Evolutionary conservation across 805 yeast genomes (phyloP).

Genomic region (Spathaspora sp.): DNA sequence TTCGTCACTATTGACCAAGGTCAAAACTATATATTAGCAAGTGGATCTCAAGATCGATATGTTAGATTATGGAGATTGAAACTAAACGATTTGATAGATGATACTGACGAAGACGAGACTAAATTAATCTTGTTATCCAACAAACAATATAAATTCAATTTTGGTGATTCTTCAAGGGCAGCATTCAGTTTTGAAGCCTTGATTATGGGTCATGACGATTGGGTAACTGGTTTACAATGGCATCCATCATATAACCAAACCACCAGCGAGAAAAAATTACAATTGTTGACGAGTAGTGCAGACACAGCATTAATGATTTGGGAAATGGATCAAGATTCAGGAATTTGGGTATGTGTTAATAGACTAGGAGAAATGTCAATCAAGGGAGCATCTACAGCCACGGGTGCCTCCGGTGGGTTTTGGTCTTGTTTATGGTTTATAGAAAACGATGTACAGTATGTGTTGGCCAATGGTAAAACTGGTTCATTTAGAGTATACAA

Average conservation of each 20-base stretch:
- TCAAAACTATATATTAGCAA: conserved; percentile 66
- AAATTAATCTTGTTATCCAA: conserved; percentile 60
- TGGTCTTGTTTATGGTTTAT: conserved; percentile 69
- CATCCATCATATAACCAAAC: conserved; percentile 40
- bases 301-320: conserved; percentile 92
- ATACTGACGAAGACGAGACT: conserved; percentile 50
- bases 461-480: conserved; percentile 83
- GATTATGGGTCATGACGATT: conserved; percentile 97
- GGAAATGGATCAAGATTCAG: conserved; percentile 83
- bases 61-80: conserved; percentile 84
- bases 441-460: conserved; percentile 32
- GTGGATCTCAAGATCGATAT: conserved; percentile 90
- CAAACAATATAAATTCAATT: conserved; percentile 62
- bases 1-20: conserved; percentile 45
- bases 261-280: conserved; percentile 31
- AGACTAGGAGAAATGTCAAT: conserved; percentile 90
- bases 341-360: conserved; percentile 81
- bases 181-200: conserved; percentile 85
- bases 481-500: conserved; percentile 88
- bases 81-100: conserved; percentile 52
- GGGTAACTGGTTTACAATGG: conserved; percentile 89
- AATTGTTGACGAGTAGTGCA: conserved; percentile 80
- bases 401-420: conserved; percentile 81
- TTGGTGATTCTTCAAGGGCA: conserved; percentile 34
- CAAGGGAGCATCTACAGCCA: conserved; percentile 97